phyloP scores from a whole-genome alignment of 2,329 filamentous ascomycete species.

The Colletotrichum graminicola region DNA sequence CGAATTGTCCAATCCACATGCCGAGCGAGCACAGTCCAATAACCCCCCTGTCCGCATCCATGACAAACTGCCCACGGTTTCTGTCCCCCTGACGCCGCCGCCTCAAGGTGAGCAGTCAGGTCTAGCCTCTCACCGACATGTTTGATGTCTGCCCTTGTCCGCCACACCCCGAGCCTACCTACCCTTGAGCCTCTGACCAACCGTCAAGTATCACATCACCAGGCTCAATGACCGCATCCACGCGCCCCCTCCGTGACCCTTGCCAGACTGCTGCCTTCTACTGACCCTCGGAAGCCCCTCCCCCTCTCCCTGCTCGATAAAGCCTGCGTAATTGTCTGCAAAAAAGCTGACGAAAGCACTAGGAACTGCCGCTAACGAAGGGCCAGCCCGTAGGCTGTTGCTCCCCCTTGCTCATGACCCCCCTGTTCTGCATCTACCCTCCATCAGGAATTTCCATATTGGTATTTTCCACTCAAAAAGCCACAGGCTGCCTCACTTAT shows the following conservation, averaged over 20 bases:
- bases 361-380: conserved; percentile 33
- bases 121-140: conserved; percentile 39
- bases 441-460: conserved; percentile 26
- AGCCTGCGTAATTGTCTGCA: conserved; percentile 20
- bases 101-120: conserved; percentile 40
- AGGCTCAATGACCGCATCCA: neutral
- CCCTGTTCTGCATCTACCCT: conserved; percentile 39
- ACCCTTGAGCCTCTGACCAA: conserved; percentile 1
- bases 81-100: neutral
- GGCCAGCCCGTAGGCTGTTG: conserved; percentile 29
- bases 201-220: conserved; percentile 5
- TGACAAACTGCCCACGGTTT: conserved; percentile 5
- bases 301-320: conserved; percentile 4
- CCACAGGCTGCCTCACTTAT: neutral
- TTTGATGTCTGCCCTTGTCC: conserved; percentile 13
- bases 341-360: conserved; percentile 38
- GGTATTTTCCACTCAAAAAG: conserved; percentile 8
- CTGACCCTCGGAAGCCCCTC: neutral
- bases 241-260: conserved; percentile 15
- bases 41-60: conserved; percentile 14
- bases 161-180: conserved; percentile 1
- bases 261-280: conserved; percentile 20
- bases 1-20: conserved; percentile 27
- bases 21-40: conserved; percentile 19
- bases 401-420: conserved; percentile 33